phyloP scores from a whole-genome alignment of 148 eudicot species.

The Vaccinium corymbosum region DNA sequence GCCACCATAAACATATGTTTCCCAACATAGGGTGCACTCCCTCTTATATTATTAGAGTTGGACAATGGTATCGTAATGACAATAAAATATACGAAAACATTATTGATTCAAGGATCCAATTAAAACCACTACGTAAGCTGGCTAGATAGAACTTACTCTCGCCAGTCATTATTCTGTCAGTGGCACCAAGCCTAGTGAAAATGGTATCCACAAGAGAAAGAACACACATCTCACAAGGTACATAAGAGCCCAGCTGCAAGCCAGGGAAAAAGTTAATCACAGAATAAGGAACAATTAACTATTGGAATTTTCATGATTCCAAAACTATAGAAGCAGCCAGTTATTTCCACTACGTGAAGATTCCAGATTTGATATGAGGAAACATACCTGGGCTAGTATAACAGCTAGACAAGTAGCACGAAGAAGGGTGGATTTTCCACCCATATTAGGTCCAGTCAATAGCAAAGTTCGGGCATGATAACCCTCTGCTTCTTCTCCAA shows the following conservation, averaged over 20 bases:
- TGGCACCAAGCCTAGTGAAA: conserved; percentile 95
- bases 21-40: background rate
- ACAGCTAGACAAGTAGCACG: conserved; percentile 92
- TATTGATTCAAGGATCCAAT: background rate
- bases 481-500: conserved; percentile 57
- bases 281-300: background rate
- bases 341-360: background rate
- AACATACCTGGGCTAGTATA: conserved; percentile 82
- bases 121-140: conserved; percentile 4
- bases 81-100: background rate
- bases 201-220: conserved; percentile 84
- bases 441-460: conserved; percentile 99
- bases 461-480: conserved; percentile 66
- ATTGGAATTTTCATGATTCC: background rate
- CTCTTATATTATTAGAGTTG: background rate
- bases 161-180: conserved; percentile 96
- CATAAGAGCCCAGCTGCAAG: conserved; percentile 92
- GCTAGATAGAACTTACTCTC: conserved; percentile 69
- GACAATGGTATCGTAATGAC: background rate
- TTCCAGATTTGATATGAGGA: conserved; percentile 13
- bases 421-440: conserved; percentile 94
- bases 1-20: background rate
- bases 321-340: background rate
- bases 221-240: conserved; percentile 71
- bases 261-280: conserved; percentile 12